Evolutionary conservation across 192 early-diverging fungal genomes (phyloP).

Genomic region (Dissophora ornata): DNA sequence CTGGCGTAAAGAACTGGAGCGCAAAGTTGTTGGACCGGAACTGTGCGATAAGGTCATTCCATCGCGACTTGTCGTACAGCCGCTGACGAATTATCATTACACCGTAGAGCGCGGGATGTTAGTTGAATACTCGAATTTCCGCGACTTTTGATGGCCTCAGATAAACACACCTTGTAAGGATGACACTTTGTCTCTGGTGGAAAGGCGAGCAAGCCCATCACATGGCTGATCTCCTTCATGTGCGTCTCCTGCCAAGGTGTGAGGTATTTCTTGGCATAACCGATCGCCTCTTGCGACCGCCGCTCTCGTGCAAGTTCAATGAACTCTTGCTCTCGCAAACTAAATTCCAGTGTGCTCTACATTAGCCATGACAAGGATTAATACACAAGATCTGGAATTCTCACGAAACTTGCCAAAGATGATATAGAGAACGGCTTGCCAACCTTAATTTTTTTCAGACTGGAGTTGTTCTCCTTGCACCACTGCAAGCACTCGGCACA

Average conservation of each 20-base stretch:
- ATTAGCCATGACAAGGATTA: neutral
- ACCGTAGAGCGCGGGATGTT: no score
- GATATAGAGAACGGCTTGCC: no score
- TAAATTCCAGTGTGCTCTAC: conserved; percentile 96
- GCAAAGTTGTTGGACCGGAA: conserved; percentile 91
- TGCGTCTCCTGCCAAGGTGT: conserved; percentile 80
- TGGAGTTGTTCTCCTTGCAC: conserved; percentile 94
- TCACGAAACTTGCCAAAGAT: neutral
- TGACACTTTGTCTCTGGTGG: conserved; percentile 77
- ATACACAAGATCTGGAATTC: neutral
- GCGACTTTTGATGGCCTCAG: no score
- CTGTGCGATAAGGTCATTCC: conserved; percentile 80
- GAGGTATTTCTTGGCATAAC: conserved; percentile 89
- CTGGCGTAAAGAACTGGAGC: conserved; percentile 87
- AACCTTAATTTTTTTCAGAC: conserved; percentile 90
- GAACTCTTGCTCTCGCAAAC: conserved; percentile 94
- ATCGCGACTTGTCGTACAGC: conserved; percentile 77
- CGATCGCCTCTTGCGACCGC: conserved; percentile 78
- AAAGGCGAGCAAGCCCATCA: conserved; percentile 92
- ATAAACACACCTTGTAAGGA: conserved; percentile 82
- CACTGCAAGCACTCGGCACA: conserved; percentile 91
- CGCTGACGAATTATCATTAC: conserved; percentile 53
- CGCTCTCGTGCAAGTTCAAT: conserved; percentile 84
- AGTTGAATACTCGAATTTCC: no score
- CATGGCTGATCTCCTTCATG: conserved; percentile 85